A percentile compares a stretch with the other conserved stretches of the same genome.
These are phyloP conservation scores for bread wheat (Triticum aestivum) DNA, from an alignment of 176 grass and related monocot species.

Conservation along the genomic window DNA sequence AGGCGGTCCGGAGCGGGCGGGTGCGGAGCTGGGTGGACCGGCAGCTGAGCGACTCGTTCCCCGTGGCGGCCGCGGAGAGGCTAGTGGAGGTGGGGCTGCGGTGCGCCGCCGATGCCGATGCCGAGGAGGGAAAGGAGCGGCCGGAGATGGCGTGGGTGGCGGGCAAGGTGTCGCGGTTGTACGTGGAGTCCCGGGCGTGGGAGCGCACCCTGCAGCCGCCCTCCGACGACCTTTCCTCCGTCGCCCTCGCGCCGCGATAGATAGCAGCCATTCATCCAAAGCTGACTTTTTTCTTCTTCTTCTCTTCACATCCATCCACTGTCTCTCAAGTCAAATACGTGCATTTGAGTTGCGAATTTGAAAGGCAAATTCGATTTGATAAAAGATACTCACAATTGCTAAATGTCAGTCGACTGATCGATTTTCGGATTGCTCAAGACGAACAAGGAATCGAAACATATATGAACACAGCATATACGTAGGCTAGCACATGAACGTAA, in stretches of 20 bases:
- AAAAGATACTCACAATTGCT: no score
- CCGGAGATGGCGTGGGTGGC: constrained; percentile 73
- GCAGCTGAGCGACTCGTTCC: constrained; percentile 75
- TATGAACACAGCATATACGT: no score
- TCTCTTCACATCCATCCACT: background rate
- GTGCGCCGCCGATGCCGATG: constrained; percentile 37
- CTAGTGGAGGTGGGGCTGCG: constrained; percentile 55
- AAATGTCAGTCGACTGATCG: no score
- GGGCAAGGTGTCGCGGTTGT: constrained; percentile 68
- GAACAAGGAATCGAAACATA: no score
- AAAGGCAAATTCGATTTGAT: no score
- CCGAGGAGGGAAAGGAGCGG: background rate
- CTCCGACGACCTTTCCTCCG: constrained; percentile 40
- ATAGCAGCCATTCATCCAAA: background rate
- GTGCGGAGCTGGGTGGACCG: constrained; percentile 59
- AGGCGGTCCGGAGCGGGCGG: constrained; percentile 26
- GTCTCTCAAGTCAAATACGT: no score
- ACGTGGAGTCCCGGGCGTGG: constrained; percentile 56
- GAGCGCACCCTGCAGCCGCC: constrained; percentile 41
- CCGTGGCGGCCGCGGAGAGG: constrained; percentile 43
- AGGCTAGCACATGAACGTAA: no score
- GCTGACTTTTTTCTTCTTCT: background rate
- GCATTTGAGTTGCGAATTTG: no score
- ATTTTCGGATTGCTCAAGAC: no score
- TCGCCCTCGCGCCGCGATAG: constrained; percentile 53